These are phyloP conservation scores for Carallia pectinifolia DNA, from an alignment of 345 rosid genomes.

Conservation along the genomic window DNA sequence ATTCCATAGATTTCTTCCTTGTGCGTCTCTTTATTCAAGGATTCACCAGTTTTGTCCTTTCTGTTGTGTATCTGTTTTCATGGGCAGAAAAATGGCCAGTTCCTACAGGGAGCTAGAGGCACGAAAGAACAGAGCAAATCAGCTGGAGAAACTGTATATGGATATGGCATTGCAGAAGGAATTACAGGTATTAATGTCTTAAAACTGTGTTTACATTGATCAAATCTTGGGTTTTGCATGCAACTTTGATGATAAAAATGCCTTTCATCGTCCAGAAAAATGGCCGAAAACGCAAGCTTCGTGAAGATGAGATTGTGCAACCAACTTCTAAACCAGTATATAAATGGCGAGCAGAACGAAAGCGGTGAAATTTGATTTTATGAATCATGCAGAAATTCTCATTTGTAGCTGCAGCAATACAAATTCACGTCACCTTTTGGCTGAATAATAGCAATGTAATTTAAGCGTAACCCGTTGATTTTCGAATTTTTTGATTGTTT, in stretches of 20 bases:
- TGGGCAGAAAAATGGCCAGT: conserved; percentile 53
- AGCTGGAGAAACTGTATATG: conserved; percentile 65
- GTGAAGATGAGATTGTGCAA: conserved; percentile 62
- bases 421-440: no score
- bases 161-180: conserved; percentile 81
- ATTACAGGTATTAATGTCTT: conserved; percentile 51
- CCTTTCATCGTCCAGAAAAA: conserved; percentile 50
- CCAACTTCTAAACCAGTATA: conserved; percentile 69
- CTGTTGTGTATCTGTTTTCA: background rate
- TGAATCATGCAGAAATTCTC: no score
- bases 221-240: background rate
- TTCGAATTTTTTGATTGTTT: no score
- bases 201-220: background rate
- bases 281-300: conserved; percentile 71
- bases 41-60: background rate
- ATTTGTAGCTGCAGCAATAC: no score
- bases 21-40: background rate
- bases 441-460: no score
- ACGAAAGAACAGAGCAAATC: conserved; percentile 57
- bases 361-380: conserved; percentile 44
- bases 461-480: no score
- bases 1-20: background rate
- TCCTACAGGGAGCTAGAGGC: conserved; percentile 80
- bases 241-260: conserved; percentile 1
- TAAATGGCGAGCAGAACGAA: conserved; percentile 76